Percentiles rank a stretch among this genome's conserved stretches.
phyloP scores from a whole-genome alignment of 257 asterid species.

The Plantago ovata region DNA sequence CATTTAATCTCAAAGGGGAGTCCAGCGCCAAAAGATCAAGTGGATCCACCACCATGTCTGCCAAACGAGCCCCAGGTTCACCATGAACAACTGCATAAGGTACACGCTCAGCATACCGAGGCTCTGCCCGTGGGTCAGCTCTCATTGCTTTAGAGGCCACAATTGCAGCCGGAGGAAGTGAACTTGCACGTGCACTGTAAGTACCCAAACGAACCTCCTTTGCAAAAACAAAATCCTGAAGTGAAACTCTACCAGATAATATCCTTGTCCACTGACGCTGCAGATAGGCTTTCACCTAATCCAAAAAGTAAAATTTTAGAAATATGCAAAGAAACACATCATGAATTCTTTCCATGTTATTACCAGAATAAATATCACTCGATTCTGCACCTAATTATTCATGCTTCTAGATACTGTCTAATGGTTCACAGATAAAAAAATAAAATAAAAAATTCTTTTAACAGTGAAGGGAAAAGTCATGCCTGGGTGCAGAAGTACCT shows the following conservation, averaged over 20 bases:
- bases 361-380: background rate
- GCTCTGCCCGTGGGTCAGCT: constrained; percentile 88
- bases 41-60: constrained; percentile 92
- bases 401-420: constrained; percentile 2
- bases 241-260: constrained; percentile 75
- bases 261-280: constrained; percentile 88
- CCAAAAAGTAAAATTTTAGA: constrained; percentile 18
- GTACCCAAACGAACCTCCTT: constrained; percentile 98
- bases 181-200: constrained; percentile 52
- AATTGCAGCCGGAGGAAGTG: constrained; percentile 96
- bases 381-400: background rate
- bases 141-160: constrained; percentile 86
- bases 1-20: constrained; percentile 85
- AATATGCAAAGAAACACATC: background rate
- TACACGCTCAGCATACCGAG: constrained; percentile 90
- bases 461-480: background rate
- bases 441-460: background rate
- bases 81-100: constrained; percentile 94
- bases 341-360: background rate
- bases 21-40: constrained; percentile 58
- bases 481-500: background rate
- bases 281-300: constrained; percentile 65
- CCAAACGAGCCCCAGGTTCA: constrained; percentile 90
- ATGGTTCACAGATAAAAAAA: background rate
- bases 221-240: constrained; percentile 88